Percentiles rank a stretch among this genome's conserved stretches.
These are phyloP conservation scores for Rubia balearica DNA, from an alignment of 305 asterid genomes.

Conservation along the genomic window DNA sequence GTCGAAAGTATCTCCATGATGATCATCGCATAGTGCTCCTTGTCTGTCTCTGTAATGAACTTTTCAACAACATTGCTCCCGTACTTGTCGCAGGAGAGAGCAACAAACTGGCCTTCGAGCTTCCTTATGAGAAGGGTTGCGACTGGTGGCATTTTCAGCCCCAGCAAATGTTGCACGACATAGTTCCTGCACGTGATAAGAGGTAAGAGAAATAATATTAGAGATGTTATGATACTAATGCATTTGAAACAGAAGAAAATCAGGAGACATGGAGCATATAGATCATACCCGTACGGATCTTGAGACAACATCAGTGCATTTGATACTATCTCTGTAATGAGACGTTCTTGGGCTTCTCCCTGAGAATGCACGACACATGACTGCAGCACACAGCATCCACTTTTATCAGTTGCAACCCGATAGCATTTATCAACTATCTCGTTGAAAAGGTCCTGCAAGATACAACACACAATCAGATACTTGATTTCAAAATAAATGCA, in stretches of 20 bases:
- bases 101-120: constrained; percentile 36
- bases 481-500: constrained; percentile 13
- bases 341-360: constrained; percentile 22
- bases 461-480: constrained; percentile 21
- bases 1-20: constrained; percentile 39
- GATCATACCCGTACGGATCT: constrained; percentile 65
- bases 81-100: constrained; percentile 50
- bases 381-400: constrained; percentile 74
- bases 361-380: constrained; percentile 29
- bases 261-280: not conserved
- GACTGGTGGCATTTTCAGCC: constrained; percentile 29
- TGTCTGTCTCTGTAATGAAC: constrained; percentile 27
- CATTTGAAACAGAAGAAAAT: constrained; percentile 9
- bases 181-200: constrained; percentile 42
- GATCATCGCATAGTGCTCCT: constrained; percentile 21
- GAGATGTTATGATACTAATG: not conserved
- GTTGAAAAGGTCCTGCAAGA: constrained; percentile 42
- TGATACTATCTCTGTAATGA: constrained; percentile 22
- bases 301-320: constrained; percentile 26
- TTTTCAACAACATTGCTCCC: constrained; percentile 74
- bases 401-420: constrained; percentile 50
- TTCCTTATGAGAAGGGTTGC: constrained; percentile 28
- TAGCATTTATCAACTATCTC: constrained; percentile 45
- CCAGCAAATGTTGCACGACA: constrained; percentile 64
- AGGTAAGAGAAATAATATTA: not conserved